Evolutionary conservation across 352 stramenopile genomes (phyloP), one percentile per base, ranked within the genome.

Genomic region (Phytophthora melonis): DNA sequence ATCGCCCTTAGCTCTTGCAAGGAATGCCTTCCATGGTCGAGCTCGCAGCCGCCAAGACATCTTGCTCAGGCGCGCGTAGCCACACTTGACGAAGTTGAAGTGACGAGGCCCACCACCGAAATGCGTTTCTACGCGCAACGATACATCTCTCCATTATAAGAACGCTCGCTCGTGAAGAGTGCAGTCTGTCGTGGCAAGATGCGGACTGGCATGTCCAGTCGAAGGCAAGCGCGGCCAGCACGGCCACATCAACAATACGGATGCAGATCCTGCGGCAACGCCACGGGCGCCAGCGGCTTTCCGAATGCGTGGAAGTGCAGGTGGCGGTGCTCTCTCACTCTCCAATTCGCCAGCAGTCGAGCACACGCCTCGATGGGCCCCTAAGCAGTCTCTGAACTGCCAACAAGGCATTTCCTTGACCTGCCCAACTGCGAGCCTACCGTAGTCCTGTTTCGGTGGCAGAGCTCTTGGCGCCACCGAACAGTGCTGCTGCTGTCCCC

Each of bases 231-330:
- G 14, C 41, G 41, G 6, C 34, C 34, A 41, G 34, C 34, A 41
- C 34, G 34, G 41, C 41, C 41, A 49, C 41, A 49, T 79, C 74
- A 80, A 80, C 74, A 80, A 80, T 80, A 54, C 9, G 9, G 47
- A n/a, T 43, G 66, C 41, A 71, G 59, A 70, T 76, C 72, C 54
- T 43, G 36, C 45, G 59, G 49, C 68, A 65, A 77, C 63, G 59
- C 49, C 30, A 34, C 50, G 25, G 7, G n/a, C 14, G 41, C 14
- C 36, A 45, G 36, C 16, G 21, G 19, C 25, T 70, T 64, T 66
- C 32, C 39, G 53, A 14, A 13, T 19, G 18, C 19, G 5, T 27
- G 36, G 6, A 55, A 34, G 32, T 23, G 36, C 21, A 52, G 19
- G n/a, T 19, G 47, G 21, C 49, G 27, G 39, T 14, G 41, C 41